phyloP scores from a whole-genome alignment of 2,329 filamentous ascomycete genomes.

The Apiospora sp. region DNA sequence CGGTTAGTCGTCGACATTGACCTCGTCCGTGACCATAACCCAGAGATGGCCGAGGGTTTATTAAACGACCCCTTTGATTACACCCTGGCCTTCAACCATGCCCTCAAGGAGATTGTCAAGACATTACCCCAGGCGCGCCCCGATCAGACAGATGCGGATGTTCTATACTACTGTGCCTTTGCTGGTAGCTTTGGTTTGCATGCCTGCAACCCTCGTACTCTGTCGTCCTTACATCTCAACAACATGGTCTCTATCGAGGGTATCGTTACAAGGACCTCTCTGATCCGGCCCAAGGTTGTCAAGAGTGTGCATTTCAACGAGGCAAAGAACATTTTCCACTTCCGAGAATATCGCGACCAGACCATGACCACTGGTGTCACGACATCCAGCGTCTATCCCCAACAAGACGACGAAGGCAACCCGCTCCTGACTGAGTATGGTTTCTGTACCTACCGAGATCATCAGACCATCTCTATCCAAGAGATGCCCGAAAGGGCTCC shows the following conservation, averaged over 20 bases:
- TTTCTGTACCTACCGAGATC: slow-evolving; percentile 93
- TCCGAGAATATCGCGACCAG: slow-evolving; percentile 91
- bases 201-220: slow-evolving; percentile 90
- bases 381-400: slow-evolving; percentile 91
- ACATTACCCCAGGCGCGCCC: slow-evolving; percentile 79
- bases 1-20: slow-evolving; percentile 81
- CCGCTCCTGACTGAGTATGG: slow-evolving; percentile 95
- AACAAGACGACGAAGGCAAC: slow-evolving; percentile 92
- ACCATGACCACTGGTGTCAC: slow-evolving; percentile 95
- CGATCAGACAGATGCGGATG: slow-evolving; percentile 79
- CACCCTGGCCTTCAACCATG: slow-evolving; percentile 85
- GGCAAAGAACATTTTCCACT: slow-evolving; percentile 83
- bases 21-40: slow-evolving; percentile 87
- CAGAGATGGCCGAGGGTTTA: slow-evolving; percentile 80
- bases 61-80: slow-evolving; percentile 90
- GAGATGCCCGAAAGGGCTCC: slow-evolving; percentile 98
- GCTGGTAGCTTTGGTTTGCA: slow-evolving; percentile 95
- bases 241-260: slow-evolving; percentile 97
- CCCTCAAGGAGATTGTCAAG: slow-evolving; percentile 86
- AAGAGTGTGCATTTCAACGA: slow-evolving; percentile 98
- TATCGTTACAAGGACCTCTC: slow-evolving; percentile 94
- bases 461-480: slow-evolving; percentile 97
- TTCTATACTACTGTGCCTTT: slow-evolving; percentile 96
- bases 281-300: slow-evolving; percentile 96
- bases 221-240: slow-evolving; percentile 90